Evolutionary conservation across 768 basidiomycete species (phyloP).

Genomic region (Suillus luteus): DNA sequence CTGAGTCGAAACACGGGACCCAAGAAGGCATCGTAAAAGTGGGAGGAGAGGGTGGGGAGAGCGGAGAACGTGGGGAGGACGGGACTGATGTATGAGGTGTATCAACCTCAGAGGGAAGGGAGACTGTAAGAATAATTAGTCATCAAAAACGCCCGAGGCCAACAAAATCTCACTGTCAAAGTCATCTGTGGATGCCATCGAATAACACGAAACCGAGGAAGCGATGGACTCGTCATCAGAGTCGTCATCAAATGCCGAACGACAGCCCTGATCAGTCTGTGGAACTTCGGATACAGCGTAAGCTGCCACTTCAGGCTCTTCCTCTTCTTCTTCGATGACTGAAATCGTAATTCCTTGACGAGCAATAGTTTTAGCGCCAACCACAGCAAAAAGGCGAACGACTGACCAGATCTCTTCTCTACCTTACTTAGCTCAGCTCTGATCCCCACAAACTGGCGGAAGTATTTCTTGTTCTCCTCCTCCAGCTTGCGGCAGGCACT

Average conservation of each 20-base stretch:
- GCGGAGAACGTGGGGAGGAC: not conserved
- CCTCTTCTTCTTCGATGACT: not conserved
- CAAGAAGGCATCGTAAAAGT: not conserved
- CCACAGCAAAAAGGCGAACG: not conserved
- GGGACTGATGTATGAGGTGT: conserved; percentile 2
- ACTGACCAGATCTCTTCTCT: not conserved
- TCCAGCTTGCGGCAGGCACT: not conserved
- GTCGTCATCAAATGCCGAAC: conserved; percentile 2
- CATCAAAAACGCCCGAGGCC: not conserved
- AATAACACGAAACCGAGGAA: not conserved
- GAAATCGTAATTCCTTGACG: conserved; percentile 1
- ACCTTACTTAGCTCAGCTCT: not conserved
- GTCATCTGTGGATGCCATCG: conserved; percentile 1
- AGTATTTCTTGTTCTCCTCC: conserved; percentile 3
- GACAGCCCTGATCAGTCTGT: not conserved
- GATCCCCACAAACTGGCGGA: conserved; percentile 1
- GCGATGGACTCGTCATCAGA: conserved; percentile 1
- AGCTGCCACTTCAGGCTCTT: not conserved
- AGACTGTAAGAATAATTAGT: not conserved
- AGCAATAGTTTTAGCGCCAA: not conserved
- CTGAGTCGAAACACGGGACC: conserved; percentile 1
- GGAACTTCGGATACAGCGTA: not conserved
- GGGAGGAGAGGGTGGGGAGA: not conserved
- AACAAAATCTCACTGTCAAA: conserved; percentile 1
- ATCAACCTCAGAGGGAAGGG: not conserved